Conservation (phyloP, 2,329 filamentous ascomycete species). For the Pseudogymnoascus sp. region DNA sequence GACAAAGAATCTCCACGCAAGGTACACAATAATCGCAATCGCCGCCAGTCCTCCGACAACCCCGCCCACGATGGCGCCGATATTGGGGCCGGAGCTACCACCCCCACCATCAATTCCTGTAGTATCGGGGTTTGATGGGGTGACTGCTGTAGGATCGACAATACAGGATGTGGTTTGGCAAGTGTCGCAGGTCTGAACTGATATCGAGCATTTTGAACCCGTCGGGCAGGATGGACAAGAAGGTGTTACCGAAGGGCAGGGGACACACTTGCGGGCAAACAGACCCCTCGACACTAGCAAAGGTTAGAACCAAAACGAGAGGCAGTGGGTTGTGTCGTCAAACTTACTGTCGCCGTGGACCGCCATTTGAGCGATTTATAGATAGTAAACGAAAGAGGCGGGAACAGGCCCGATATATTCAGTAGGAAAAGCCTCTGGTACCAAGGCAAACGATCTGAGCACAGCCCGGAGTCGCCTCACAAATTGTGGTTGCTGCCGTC, state of each 20-base stretch:
- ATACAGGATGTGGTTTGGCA: slow-evolving; percentile 55
- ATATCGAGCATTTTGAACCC: slow-evolving; percentile 52
- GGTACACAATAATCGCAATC: slow-evolving; percentile 66
- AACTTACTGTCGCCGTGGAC: neutral
- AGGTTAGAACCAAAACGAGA: neutral
- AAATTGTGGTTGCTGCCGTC: neutral
- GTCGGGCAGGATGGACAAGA: slow-evolving; percentile 52
- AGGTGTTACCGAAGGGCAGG: slow-evolving; percentile 44
- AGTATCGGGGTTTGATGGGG: slow-evolving; percentile 19
- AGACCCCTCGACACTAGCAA: neutral
- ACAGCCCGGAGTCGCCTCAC: neutral
- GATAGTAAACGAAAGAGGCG: neutral
- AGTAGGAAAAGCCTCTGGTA: neutral
- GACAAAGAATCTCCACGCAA: slow-evolving; percentile 83
- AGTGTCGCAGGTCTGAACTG: slow-evolving; percentile 48
- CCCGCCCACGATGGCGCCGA: slow-evolving; percentile 84
- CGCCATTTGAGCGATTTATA: neutral
- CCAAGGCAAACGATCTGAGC: slow-evolving; percentile 2
- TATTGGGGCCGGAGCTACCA: slow-evolving; percentile 49
- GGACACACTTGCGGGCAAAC: neutral
- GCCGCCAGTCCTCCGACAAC: slow-evolving; percentile 77
- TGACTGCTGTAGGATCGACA: slow-evolving; percentile 28
- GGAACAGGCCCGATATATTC: neutral
- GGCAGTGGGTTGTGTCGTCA: neutral
- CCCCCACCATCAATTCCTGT: slow-evolving; percentile 27